Base-by-base conservation (phyloP, 352 stramenopile genomes). In the Pythium oligandrum region DNA sequence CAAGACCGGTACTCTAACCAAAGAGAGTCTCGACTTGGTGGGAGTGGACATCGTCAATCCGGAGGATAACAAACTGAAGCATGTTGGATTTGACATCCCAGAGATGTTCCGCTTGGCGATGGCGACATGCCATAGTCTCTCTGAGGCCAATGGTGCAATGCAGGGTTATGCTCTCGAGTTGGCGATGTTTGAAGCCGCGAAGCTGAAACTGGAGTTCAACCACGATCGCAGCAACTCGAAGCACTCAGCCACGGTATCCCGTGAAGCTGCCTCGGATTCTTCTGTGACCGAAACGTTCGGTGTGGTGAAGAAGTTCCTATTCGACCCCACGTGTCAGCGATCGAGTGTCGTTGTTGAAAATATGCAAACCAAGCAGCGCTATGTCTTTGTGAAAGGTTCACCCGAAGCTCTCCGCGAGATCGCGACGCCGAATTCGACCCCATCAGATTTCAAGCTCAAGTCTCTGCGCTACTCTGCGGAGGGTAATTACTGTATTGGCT, bases 401-500 rank as follows among this genome's bases (percentile, higher is more conserved):
- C 69, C 12, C 11, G 56, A 68, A 12, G 51, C 38, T 3, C 45
- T 68, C 12, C 12, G 51, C 35, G 44, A 42, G 17, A 55, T 64
- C 33, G 12, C 0, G 7, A 42, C 7, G 7, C 7, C 38, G 7
- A 42, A 42, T 42, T 12, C 38, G 38, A 42, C 48, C 4, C 52
- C 56, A 1, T 30, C 9, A 26, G 55, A 76, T 12, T 75, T 88
- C 40, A 47, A 73, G 4, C 32, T 51, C 4, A 62, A 51, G 9
- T 47, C 70, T 7, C 47, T 63, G 12, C 26, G 51, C 30, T 66
- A 71, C 43, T 63, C 80, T 6, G 73, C 64, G 4, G 55, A 78
- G 34, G 86, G 86, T 10, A 78, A 81, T 50, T 96, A 96, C 57
- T 75, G 83, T 43, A 73, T 76, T 17, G 62, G 66, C 50, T 60